phyloP scores from a whole-genome alignment of 2,329 filamentous ascomycete species.

The Fusarium sp. region DNA sequence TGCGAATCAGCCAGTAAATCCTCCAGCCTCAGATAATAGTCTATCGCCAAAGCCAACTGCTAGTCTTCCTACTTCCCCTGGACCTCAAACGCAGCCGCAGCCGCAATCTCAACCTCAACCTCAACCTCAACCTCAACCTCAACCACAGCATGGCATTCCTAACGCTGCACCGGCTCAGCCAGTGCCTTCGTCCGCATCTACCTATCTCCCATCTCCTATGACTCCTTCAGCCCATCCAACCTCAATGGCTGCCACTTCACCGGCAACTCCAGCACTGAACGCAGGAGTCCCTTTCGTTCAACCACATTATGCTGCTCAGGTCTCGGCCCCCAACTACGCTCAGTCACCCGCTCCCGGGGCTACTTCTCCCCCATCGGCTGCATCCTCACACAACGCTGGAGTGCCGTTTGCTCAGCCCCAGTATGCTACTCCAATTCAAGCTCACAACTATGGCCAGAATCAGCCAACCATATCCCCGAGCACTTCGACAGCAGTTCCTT shows the following conservation, averaged over 20 bases:
- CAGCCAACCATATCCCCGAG: slow-evolving; percentile 11
- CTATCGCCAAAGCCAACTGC: slow-evolving; percentile 21
- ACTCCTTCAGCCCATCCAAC: slow-evolving; percentile 29
- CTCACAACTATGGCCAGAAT: slow-evolving; percentile 26
- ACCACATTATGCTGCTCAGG: slow-evolving; percentile 41
- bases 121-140: neutral
- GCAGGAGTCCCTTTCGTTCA: slow-evolving; percentile 33
- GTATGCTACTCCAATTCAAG: slow-evolving; percentile 36
- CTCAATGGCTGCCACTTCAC: slow-evolving; percentile 15
- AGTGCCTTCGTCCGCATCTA: slow-evolving; percentile 19
- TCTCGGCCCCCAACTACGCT: slow-evolving; percentile 29
- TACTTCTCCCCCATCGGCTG: slow-evolving; percentile 13
- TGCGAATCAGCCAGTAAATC: slow-evolving; percentile 7
- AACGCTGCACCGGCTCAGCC: slow-evolving; percentile 30
- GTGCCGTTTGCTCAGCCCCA: slow-evolving; percentile 42
- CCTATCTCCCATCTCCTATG: slow-evolving; percentile 32
- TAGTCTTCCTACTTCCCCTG: slow-evolving; percentile 28
- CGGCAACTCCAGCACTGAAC: slow-evolving; percentile 25
- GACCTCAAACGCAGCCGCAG: slow-evolving; percentile 12
- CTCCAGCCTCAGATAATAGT: slow-evolving; percentile 11
- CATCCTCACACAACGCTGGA: slow-evolving; percentile 23
- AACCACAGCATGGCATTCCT: slow-evolving; percentile 26
- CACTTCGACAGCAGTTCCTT: slow-evolving; percentile 6
- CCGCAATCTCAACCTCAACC: neutral
- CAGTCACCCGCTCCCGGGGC: slow-evolving; percentile 10